Percentiles rank a stretch among this genome's conserved stretches.
Conservation (phyloP, 441 rosid species). For the Erysimum cheiri region DNA sequence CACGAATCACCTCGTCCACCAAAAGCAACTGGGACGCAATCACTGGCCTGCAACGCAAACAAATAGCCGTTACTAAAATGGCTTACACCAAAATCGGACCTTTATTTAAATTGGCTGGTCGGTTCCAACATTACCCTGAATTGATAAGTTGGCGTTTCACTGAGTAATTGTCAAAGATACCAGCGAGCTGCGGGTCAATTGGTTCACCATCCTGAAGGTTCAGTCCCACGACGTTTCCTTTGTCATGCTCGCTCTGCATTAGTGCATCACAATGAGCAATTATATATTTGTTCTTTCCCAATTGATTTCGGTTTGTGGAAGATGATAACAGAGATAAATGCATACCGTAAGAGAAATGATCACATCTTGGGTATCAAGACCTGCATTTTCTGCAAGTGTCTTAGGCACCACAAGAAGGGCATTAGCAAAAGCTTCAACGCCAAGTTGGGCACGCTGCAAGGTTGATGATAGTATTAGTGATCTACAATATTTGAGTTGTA, state of each 20-base stretch:
- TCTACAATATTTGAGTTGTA: background rate
- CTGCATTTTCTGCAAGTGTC: slow-evolving; percentile 95
- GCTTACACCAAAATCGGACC: background rate
- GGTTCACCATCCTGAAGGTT: slow-evolving; percentile 85
- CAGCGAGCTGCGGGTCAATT: slow-evolving; percentile 90
- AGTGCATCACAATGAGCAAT: slow-evolving; percentile 24
- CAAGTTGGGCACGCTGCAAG: slow-evolving; percentile 93
- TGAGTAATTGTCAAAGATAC: slow-evolving; percentile 92
- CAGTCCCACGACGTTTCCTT: slow-evolving; percentile 81
- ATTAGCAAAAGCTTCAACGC: slow-evolving; percentile 94
- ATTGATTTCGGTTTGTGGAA: background rate
- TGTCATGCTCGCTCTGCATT: slow-evolving; percentile 90
- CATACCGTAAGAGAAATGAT: slow-evolving; percentile 80
- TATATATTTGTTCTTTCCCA: background rate
- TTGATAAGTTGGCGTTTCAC: slow-evolving; percentile 94
- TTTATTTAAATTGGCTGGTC: background rate
- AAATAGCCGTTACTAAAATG: slow-evolving; percentile 2
- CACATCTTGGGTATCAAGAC: slow-evolving; percentile 95
- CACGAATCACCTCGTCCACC: slow-evolving; percentile 98
- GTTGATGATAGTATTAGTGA: slow-evolving; percentile 24
- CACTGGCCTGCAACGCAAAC: slow-evolving; percentile 69
- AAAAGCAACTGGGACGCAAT: slow-evolving; percentile 90
- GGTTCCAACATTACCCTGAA: slow-evolving; percentile 67
- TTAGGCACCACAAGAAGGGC: slow-evolving; percentile 95
- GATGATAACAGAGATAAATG: background rate